Conservation (phyloP, 1,284 basidiomycete species). For the Leccinum glutinopallens region DNA sequence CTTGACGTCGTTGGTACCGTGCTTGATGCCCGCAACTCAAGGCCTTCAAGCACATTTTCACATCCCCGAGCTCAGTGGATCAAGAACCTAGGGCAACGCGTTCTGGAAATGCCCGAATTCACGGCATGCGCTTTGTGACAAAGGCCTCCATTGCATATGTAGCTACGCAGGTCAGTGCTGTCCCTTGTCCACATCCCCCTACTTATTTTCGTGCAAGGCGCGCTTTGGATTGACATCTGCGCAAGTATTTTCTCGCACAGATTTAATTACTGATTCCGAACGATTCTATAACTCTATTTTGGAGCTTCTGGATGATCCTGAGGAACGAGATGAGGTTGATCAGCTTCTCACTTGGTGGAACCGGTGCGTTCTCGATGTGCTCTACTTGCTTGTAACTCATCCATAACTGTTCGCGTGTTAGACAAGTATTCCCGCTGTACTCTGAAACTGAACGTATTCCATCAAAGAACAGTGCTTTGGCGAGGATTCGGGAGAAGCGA, state of each 20-base stretch:
- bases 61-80: no score
- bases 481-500: not conserved
- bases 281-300: not conserved
- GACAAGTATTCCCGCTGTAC: not conserved
- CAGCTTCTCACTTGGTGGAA: not conserved
- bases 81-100: no score
- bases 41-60: no score
- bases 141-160: not conserved
- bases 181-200: not conserved
- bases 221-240: not conserved
- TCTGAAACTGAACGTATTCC: not conserved
- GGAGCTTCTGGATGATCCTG: not conserved
- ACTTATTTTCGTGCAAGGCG: not conserved
- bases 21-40: no score
- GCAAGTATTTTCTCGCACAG: not conserved
- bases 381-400: not conserved
- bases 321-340: not conserved
- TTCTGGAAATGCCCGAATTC: no score
- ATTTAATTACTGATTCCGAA: not conserved
- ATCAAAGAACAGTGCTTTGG: conserved; percentile 1
- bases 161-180: not conserved
- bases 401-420: not conserved
- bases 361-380: not conserved
- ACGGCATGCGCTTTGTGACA: no score
- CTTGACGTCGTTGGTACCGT: no score